phyloP scores from a whole-genome alignment of 768 basidiomycete genomes.

The Neoboletus subvelutipes region DNA sequence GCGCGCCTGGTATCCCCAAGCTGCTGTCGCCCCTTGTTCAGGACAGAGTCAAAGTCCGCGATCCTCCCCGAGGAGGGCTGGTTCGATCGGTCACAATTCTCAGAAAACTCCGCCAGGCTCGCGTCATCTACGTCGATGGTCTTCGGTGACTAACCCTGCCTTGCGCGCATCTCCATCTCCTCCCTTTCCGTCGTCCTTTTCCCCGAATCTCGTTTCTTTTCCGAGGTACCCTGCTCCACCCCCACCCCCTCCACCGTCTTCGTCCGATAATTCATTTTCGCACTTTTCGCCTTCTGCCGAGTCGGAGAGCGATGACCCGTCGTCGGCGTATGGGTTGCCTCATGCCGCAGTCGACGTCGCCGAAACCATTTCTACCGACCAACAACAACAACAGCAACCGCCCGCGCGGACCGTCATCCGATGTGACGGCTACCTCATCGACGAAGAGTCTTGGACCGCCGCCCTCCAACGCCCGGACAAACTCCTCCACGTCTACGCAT shows the following conservation, averaged over 20 bases:
- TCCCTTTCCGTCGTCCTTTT: slow-evolving; percentile 14
- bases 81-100: slow-evolving; percentile 32
- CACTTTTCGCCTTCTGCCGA: slow-evolving; percentile 23
- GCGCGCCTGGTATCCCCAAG: slow-evolving; percentile 24
- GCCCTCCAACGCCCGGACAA: slow-evolving; percentile 25
- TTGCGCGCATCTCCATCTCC: slow-evolving; percentile 23
- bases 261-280: slow-evolving; percentile 13
- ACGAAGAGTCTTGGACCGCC: slow-evolving; percentile 29
- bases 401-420: slow-evolving; percentile 19
- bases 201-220: slow-evolving; percentile 16
- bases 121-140: slow-evolving; percentile 34
- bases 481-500: slow-evolving; percentile 30
- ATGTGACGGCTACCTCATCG: slow-evolving; percentile 29
- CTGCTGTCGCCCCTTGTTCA: slow-evolving; percentile 10
- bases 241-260: background rate
- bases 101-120: slow-evolving; percentile 28
- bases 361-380: slow-evolving; percentile 8
- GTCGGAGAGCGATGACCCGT: slow-evolving; percentile 23
- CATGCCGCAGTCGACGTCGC: slow-evolving; percentile 22
- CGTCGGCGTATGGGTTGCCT: slow-evolving; percentile 10
- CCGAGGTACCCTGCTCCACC: slow-evolving; percentile 16
- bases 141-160: slow-evolving; percentile 30
- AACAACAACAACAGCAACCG: slow-evolving; percentile 1
- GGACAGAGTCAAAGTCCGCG: slow-evolving; percentile 34
- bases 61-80: slow-evolving; percentile 33